Conservation (phyloP, 495 filamentous ascomycete species). For the Aspergillus saccharolyticus region DNA sequence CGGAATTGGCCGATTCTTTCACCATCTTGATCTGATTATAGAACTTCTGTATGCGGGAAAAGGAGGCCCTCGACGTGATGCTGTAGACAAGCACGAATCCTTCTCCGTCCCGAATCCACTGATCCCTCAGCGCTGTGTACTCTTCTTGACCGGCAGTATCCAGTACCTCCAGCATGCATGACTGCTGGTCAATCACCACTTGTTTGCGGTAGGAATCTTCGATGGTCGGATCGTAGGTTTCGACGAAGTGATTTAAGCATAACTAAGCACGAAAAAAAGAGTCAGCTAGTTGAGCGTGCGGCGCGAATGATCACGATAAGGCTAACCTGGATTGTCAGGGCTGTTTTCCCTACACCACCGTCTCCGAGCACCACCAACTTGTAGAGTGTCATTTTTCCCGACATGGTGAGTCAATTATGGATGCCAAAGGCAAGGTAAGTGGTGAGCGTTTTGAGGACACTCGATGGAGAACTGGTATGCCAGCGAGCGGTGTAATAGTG, state of each 20-base stretch:
- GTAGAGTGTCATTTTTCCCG: conserved; percentile 91
- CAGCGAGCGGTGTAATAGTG: conserved; percentile 9
- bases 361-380: conserved; percentile 97
- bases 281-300: conserved; percentile 10
- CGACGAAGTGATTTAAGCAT: conserved; percentile 74
- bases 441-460: neutral
- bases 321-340: conserved; percentile 91
- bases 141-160: conserved; percentile 99
- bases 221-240: conserved; percentile 94
- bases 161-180: conserved; percentile 97
- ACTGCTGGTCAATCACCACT: conserved; percentile 92
- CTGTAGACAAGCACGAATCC: conserved; percentile 98
- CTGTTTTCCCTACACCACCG: conserved; percentile 93
- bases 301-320: conserved; percentile 11
- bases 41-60: conserved; percentile 89
- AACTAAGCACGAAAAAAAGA: conserved; percentile 40
- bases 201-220: conserved; percentile 98
- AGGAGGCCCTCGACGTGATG: conserved; percentile 92
- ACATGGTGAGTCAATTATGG: conserved; percentile 42
- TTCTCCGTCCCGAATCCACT: conserved; percentile 98
- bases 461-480: conserved; percentile 3
- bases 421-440: conserved; percentile 3
- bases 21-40: conserved; percentile 96
- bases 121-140: conserved; percentile 93
- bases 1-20: conserved; percentile 82